phyloP scores from a whole-genome alignment of 148 eudicot genomes.

The Rhododendron simsii region DNA sequence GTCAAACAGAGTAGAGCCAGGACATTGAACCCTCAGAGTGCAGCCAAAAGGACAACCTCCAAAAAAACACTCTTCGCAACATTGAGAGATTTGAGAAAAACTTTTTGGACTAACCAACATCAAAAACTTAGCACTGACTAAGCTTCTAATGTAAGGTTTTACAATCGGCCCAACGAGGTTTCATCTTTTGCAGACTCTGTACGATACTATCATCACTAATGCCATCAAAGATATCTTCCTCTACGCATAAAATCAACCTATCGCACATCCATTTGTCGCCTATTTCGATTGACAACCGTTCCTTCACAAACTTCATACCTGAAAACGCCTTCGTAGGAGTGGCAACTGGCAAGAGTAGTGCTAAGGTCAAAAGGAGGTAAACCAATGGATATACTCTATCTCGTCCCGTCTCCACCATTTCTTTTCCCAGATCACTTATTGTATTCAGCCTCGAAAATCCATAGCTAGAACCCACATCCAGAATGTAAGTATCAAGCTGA shows the following conservation, averaged over 20 bases:
- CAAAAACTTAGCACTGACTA: neutral
- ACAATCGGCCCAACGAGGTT: neutral
- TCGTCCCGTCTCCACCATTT: neutral
- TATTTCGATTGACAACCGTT: neutral
- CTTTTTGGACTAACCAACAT: neutral
- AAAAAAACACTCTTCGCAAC: neutral
- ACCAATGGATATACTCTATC: neutral
- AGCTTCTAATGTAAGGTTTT: neutral
- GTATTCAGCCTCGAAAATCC: neutral
- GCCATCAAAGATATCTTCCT: neutral
- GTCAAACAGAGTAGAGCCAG: neutral
- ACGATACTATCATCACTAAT: neutral
- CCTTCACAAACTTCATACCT: neutral
- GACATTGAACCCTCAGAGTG: neutral
- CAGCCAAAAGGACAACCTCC: neutral
- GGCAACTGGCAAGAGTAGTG: neutral
- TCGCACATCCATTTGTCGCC: neutral
- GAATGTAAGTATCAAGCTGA: neutral
- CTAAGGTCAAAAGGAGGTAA: neutral
- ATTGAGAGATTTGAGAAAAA: neutral
- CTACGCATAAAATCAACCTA: neutral
- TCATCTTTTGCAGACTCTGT: neutral
- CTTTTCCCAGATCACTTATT: neutral
- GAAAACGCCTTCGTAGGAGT: neutral
- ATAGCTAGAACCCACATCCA: neutral